Percentiles rank a stretch among this genome's conserved stretches.
Conservation (phyloP, 2,329 filamentous ascomycete species). For the Fusarium sp. region DNA sequence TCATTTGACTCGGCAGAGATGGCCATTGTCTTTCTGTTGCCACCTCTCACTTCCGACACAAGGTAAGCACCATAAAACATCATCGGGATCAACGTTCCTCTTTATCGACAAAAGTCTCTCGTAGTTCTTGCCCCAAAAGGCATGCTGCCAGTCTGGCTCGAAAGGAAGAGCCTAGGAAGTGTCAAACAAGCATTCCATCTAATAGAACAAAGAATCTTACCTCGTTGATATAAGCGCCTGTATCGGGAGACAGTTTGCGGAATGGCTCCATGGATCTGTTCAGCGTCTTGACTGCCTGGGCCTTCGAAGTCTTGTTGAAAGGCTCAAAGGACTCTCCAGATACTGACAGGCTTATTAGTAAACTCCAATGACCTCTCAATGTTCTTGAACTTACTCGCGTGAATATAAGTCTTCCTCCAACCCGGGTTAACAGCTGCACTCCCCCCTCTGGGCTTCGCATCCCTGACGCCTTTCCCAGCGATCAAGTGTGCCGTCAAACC, state of each 20-base stretch:
- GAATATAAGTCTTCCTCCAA: slow-evolving; percentile 59
- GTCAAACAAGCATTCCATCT: not conserved
- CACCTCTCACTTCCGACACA: slow-evolving; percentile 60
- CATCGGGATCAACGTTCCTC: slow-evolving; percentile 56
- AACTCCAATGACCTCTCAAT: rapidly evolving
- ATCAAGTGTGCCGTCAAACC: slow-evolving; percentile 53
- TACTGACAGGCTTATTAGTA: slow-evolving; percentile 24
- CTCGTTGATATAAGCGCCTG: slow-evolving; percentile 60
- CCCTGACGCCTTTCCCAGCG: slow-evolving; percentile 55
- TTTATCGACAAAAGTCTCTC: slow-evolving; percentile 57
- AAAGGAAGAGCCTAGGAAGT: slow-evolving; percentile 47
- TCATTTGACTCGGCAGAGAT: slow-evolving; percentile 37
- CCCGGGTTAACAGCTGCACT: slow-evolving; percentile 60
- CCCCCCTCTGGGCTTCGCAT: slow-evolving; percentile 57
- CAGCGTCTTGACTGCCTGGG: slow-evolving; percentile 41
- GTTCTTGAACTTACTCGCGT: slow-evolving; percentile 50
- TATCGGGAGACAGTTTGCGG: slow-evolving; percentile 52
- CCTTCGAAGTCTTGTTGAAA: slow-evolving; percentile 47
- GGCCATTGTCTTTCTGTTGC: slow-evolving; percentile 41
- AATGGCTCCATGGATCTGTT: slow-evolving; percentile 49
- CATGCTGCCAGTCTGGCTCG: slow-evolving; percentile 52
- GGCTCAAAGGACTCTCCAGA: slow-evolving; percentile 44
- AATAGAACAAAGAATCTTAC: slow-evolving; percentile 35
- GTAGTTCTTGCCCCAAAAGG: slow-evolving; percentile 60
- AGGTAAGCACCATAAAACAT: slow-evolving; percentile 60